Base-by-base conservation (phyloP, 768 basidiomycete genomes). In the Lactarius deliciosus region DNA sequence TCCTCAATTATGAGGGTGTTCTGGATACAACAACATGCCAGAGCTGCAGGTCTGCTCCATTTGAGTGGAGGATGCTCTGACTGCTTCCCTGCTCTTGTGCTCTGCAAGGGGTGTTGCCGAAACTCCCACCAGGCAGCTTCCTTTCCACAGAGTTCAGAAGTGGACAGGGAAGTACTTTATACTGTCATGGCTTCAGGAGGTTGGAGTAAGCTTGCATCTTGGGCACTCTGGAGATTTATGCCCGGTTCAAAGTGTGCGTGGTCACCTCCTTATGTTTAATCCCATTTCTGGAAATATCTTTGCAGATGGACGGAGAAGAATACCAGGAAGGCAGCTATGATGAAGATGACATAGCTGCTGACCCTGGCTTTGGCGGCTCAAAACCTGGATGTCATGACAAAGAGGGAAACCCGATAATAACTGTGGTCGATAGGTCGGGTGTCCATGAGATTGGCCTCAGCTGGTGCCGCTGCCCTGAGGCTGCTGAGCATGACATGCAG, bases 361-460 rank as follows among this genome's bases (percentile, higher is more conserved):
- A 57, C 25, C 40, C 28, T 22, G 38, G 40, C 25, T 43, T 59
- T 10, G 43, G 43, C 20, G 20, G 43, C 43, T 43, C 43, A 43
- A 43, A 43, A 16, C 18, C 43, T 20, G 43, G n/a, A 15, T 13
- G 20, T 22, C 11, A 30, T 11, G 55, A 56, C 22, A 50, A 36
- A 5, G 43, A 58, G 9, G 25, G 55, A 11, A 40, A 50, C 18
- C 63, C 20, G n/a, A 36, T 57, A 5, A 43, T 57, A 15, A 43
- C 56, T 20, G 63, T 34, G 34, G 34, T 34, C 9, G 34, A 34
- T 34, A 34, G 34, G 34, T 34, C 34, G 7, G 34, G 34, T 22
- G 30, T 64, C 30, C 63, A 64, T 38, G 30, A 58, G 28, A 38
- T 64, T n/a, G 43, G 22, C 9, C 45, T 64, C 55, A 43, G n/a